Evolutionary conservation across 306 rosid genomes (phyloP).

Genomic region (Glycine latifolia): DNA sequence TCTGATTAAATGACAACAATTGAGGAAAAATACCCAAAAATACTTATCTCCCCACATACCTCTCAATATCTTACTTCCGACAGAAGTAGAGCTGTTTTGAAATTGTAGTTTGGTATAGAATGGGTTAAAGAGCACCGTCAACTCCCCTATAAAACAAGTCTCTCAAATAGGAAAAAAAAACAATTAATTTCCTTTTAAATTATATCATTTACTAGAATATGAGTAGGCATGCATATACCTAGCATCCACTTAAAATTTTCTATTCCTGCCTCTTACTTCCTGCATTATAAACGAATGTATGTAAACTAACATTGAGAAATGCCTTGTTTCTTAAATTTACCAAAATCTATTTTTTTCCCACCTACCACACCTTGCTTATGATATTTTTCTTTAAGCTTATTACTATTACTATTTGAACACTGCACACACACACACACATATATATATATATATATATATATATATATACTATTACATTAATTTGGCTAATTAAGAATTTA

Average conservation of each 20-base stretch:
- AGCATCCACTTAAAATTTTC: slow-evolving; percentile 1
- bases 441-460: too few relatives aligned
- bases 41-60: background rate
- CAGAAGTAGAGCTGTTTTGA: background rate
- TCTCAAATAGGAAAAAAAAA: background rate
- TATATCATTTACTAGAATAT: background rate
- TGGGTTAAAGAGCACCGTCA: background rate
- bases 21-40: background rate
- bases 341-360: background rate
- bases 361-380: background rate
- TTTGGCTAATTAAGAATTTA: background rate
- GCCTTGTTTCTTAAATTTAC: background rate
- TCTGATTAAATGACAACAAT: too few relatives aligned
- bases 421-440: too few relatives aligned
- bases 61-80: background rate
- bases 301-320: too few relatives aligned
- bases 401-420: background rate
- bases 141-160: background rate
- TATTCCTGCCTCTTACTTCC: background rate
- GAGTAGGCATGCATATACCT: background rate
- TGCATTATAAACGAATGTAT: background rate
- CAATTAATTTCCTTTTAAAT: background rate
- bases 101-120: background rate
- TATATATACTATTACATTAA: background rate
- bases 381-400: background rate